Evolutionary conservation across 2,329 filamentous ascomycete genomes (phyloP).

Genomic region (Eutypella sp.): DNA sequence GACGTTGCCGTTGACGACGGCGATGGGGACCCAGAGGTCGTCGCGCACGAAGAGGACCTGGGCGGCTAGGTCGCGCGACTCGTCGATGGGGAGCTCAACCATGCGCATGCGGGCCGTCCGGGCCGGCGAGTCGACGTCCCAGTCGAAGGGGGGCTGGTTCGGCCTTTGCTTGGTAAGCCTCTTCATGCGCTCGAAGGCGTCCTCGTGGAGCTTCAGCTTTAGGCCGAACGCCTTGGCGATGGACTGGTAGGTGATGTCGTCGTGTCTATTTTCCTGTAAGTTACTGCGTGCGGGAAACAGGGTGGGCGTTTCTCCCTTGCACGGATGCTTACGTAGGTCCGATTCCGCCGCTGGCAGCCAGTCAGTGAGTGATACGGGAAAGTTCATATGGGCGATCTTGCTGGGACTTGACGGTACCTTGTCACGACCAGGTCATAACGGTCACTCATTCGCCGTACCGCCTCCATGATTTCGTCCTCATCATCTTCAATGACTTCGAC

Average conservation of each 20-base stretch:
- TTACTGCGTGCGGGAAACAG: conserved; percentile 12
- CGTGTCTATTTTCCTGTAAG: conserved; percentile 57
- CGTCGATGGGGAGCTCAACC: conserved; percentile 79
- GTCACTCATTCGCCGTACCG: conserved; percentile 77
- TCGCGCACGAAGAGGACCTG: conserved; percentile 77
- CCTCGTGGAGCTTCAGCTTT: conserved; percentile 69
- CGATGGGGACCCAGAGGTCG: conserved; percentile 85
- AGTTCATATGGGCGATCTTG: no score
- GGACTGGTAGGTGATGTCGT: conserved; percentile 94
- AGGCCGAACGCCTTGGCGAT: conserved; percentile 86
- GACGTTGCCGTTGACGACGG: conserved; percentile 85
- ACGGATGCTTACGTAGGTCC: conserved; percentile 76
- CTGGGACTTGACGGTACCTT: conserved; percentile 38
- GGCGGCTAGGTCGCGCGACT: conserved; percentile 55
- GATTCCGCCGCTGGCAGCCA: conserved; percentile 67
- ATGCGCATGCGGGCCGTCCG: conserved; percentile 82
- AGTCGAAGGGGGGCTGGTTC: conserved; percentile 65
- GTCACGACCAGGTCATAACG: conserved; percentile 95
- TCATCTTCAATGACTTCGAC: conserved; percentile 94
- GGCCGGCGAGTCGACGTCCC: conserved; percentile 75
- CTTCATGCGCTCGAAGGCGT: conserved; percentile 79
- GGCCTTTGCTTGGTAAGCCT: conserved; percentile 67
- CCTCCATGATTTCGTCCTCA: conserved; percentile 83
- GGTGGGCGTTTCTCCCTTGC: not conserved
- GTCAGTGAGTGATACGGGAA: no score